Conservation (phyloP, 257 asterid genomes). For the Knoxia roxburghii region DNA sequence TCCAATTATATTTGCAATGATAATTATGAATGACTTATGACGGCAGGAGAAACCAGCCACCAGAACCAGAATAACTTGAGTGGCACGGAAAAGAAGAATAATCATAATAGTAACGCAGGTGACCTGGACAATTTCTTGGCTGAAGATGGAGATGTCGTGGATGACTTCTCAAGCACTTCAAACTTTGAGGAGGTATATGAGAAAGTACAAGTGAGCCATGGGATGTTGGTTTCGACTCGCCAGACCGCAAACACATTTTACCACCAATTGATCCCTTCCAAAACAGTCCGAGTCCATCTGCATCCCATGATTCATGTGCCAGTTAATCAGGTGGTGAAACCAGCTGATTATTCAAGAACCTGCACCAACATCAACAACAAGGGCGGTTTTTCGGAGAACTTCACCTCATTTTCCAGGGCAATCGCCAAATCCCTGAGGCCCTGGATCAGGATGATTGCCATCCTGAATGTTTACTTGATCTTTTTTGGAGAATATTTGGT, state of each 20-base stretch:
- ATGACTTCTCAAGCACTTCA: slow-evolving; percentile 30
- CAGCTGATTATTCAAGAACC: not conserved
- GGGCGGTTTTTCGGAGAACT: slow-evolving; percentile 5
- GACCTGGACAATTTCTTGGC: slow-evolving; percentile 20
- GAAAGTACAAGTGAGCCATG: slow-evolving; percentile 35
- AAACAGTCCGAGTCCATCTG: slow-evolving; percentile 27
- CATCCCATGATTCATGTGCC: slow-evolving; percentile 28
- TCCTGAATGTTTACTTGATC: slow-evolving; percentile 26
- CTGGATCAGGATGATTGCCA: slow-evolving; percentile 29
- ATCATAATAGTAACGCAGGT: slow-evolving; percentile 13
- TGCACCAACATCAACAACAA: too few species aligned
- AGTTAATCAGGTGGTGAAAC: slow-evolving; percentile 9
- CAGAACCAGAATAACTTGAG: slow-evolving; percentile 21
- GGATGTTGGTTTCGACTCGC: slow-evolving; percentile 35
- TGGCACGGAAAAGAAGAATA: slow-evolving; percentile 16
- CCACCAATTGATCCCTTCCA: slow-evolving; percentile 41
- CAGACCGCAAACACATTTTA: slow-evolving; percentile 36
- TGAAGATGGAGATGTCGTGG: slow-evolving; percentile 21
- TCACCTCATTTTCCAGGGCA: slow-evolving; percentile 18
- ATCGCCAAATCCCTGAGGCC: slow-evolving; percentile 16
- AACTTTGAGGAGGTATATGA: slow-evolving; percentile 38
- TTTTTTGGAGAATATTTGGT: slow-evolving; percentile 23
- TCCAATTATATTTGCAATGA: too few species aligned
- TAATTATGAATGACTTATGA: not conserved
- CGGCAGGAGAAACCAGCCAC: slow-evolving; percentile 31